Evolutionary conservation across 805 yeast species (phyloP).

Genomic region (Metschnikowia kofuensis): DNA sequence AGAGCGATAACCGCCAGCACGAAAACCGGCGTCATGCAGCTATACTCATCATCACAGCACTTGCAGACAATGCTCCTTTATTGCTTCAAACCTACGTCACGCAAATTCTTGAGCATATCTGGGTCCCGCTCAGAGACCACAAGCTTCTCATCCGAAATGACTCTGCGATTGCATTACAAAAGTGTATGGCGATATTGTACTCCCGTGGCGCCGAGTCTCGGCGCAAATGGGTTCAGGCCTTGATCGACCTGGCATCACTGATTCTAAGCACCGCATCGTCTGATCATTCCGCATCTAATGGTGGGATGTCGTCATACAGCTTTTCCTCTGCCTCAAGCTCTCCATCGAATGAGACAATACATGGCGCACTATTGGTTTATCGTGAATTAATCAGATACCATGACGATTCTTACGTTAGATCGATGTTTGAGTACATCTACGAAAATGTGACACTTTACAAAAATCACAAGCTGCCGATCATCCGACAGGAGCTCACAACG

Average conservation of each 20-base stretch:
- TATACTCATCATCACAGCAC: constrained; percentile 71
- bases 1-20: constrained; percentile 68
- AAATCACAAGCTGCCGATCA: constrained; percentile 71
- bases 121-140: constrained; percentile 83
- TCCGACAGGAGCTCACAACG: constrained; percentile 80
- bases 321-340: constrained; percentile 14
- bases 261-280: constrained; percentile 41
- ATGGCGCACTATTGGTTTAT: constrained; percentile 80
- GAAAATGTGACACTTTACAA: constrained; percentile 70
- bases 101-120: constrained; percentile 74
- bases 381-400: constrained; percentile 67
- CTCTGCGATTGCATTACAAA: constrained; percentile 76
- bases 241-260: constrained; percentile 64
- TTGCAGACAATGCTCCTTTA: constrained; percentile 86
- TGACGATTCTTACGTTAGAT: constrained; percentile 69
- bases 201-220: constrained; percentile 72
- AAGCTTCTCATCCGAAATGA: constrained; percentile 74
- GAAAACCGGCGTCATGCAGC: constrained; percentile 91
- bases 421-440: constrained; percentile 73
- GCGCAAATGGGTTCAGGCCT: constrained; percentile 68
- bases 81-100: constrained; percentile 73
- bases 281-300: constrained; percentile 10
- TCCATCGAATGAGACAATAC: constrained; percentile 62
- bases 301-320: constrained; percentile 7
- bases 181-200: constrained; percentile 74